phyloP scores from a whole-genome alignment of 805 yeast species.

The Tetrapisispora arboricola region DNA sequence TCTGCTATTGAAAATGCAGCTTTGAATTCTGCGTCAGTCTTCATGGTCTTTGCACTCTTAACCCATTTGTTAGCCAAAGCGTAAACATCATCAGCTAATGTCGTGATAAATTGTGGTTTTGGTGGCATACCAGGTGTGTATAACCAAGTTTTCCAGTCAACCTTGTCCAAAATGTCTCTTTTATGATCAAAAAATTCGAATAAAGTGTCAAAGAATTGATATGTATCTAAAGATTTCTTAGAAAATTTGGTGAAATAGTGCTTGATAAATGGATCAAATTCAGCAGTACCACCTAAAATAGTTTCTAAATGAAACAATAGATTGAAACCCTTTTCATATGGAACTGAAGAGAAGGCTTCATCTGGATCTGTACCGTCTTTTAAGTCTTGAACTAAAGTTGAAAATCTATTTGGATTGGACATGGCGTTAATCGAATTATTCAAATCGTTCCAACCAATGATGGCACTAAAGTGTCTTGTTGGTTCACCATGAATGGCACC shows the following conservation, averaged over 20 bases:
- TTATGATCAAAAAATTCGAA: constrained; percentile 52
- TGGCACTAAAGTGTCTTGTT: constrained; percentile 68
- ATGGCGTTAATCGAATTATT: constrained; percentile 56
- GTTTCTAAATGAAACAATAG: constrained; percentile 66
- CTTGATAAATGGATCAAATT: constrained; percentile 72
- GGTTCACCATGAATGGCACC: constrained; percentile 73
- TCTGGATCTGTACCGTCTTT: constrained; percentile 72
- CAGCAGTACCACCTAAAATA: constrained; percentile 49
- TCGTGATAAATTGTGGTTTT: constrained; percentile 69
- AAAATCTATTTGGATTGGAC: constrained; percentile 44
- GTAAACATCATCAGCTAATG: constrained; percentile 65
- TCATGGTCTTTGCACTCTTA: constrained; percentile 22
- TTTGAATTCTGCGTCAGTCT: constrained; percentile 15
- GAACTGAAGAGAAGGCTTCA: constrained; percentile 79
- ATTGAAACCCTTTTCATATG: constrained; percentile 85
- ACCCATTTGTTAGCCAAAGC: constrained; percentile 59
- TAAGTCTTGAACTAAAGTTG: constrained; percentile 61
- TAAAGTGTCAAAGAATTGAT: constrained; percentile 65
- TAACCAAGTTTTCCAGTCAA: constrained; percentile 85
- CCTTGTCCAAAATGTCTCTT: constrained; percentile 43
- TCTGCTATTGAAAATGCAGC: constrained; percentile 38
- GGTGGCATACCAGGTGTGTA: constrained; percentile 83
- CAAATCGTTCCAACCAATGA: constrained; percentile 83
- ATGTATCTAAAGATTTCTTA: constrained; percentile 67
- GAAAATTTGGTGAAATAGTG: constrained; percentile 63